Base-by-base conservation (phyloP, 192 early-diverging fungal species). In the Backusella psychrophila region DNA sequence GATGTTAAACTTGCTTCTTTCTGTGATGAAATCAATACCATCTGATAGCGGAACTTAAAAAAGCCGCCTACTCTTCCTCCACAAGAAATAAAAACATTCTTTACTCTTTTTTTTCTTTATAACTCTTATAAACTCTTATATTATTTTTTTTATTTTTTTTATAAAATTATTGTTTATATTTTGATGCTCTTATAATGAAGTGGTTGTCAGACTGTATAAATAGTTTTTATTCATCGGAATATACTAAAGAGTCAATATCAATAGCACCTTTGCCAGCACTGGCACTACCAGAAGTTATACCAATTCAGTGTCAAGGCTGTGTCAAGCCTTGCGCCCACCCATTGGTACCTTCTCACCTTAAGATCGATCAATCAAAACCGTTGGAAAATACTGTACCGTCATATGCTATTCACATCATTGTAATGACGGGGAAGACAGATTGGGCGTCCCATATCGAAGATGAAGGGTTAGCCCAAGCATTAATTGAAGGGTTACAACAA, bases 1-100 rank as follows among this genome's bases (percentile, higher is more conserved):
- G 97, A 98, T 76, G 75, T 96, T 49, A 81, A 91, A 53, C 86
- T 98, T 74, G 94, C 93, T 34, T 81, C 84, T n/a, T 89, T 91
- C 73, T 90, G 90, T 79, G 86, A 94, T 73, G 56, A 84, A 52
- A 63, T 69, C n/a, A 38, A 41, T 8, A 69, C 34, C 68, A 23
- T 69, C 34, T 69, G 68, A 69, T 69, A 69, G 56, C 56, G 56
- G 56, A 63, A 29, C 29, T 63, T 4, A 63, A 63, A 63, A 29
- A 1, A 1, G 2, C 23, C 23, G 3, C 12, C 12, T 63, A 0
- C 23, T 29, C n/a, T 26, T 14, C 8, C 8, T 4, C 9, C 56
- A 63, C 6, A 69, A 14, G 35, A 39, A 39, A 69, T 69, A 69
- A 69, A 35, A 41, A 35, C 11, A 41, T 69, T 36, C 21, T 38